These are phyloP conservation scores for Teunomyces tritomae DNA, from an alignment of 805 yeast genomes.

Conservation along the genomic window DNA sequence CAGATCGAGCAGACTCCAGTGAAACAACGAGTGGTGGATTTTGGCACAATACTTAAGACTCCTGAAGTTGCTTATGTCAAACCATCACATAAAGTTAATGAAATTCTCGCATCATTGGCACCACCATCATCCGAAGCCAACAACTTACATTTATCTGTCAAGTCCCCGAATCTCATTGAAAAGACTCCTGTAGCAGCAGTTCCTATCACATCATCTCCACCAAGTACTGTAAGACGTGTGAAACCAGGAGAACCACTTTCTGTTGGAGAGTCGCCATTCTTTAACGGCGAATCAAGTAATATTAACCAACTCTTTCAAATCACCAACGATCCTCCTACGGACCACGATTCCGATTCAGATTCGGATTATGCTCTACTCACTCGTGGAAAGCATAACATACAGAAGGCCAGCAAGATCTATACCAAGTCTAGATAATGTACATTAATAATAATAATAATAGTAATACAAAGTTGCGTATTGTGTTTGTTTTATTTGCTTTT, in stretches of 20 bases:
- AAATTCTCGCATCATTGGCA: neutral
- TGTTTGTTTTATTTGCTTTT: neutral
- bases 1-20: conserved; percentile 33
- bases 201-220: neutral
- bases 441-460: conserved; percentile 2
- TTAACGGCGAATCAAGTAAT: neutral
- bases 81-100: neutral
- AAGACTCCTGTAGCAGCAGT: conserved; percentile 2
- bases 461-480: too few species aligned
- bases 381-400: neutral
- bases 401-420: conserved; percentile 1
- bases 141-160: neutral
- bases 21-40: conserved; percentile 8
- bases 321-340: neutral
- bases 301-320: neutral
- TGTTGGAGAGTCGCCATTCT: conserved; percentile 37
- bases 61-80: conserved; percentile 10
- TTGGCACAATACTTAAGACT: conserved; percentile 6
- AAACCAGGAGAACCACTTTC: conserved; percentile 39
- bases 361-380: conserved; percentile 1
- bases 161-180: conserved; percentile 3
- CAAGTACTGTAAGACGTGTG: neutral
- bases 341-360: conserved; percentile 2
- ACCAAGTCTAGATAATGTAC: conserved; percentile 6
- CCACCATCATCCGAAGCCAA: neutral